Evolutionary conservation across 2,329 filamentous ascomycete species (phyloP), one percentile per base, ranked within the genome.

Genomic region (Hypocreales sp.): DNA sequence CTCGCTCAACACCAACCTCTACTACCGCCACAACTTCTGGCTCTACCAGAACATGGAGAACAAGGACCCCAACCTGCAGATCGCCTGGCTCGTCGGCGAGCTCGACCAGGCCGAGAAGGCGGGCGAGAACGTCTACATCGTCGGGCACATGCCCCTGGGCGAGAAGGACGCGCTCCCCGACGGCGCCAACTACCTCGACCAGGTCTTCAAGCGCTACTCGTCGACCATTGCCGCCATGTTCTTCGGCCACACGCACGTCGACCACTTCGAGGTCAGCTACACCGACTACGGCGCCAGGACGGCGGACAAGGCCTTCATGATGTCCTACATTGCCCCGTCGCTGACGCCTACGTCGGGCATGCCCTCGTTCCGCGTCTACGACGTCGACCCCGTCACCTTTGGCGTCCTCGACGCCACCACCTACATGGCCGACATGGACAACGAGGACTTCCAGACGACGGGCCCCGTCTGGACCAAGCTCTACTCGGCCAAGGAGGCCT

Each of bases 1-100:
- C 41, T 68, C 65, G 5, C 49, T 72, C 36, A 71, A 67, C 48
- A 70, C 63, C 15, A 67, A 71, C 39, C 42, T 71, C 31, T 70
- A 62, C 47, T 72, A 72, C 44, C 56, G 53, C 12, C 47, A 58
- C 31, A 72, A 73, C 47, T 66, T 61, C 41, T 67, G 60, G 51
- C 40, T 65, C 20, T 72, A 67, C 38, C 51, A 60, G 34, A 51
- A 60, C 19, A 30, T 27, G 19, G 25, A 51, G 54, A 2, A 62
- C 61, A 51, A 43, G 12, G 66, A 71, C 38, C 65, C 64, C 3
- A 56, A 56, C 39, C 51, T 52, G 9, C 60, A 70, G 40, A 50
- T 72, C 4, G 46, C 53, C 11, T 72, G 67, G 62, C 51, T 73
- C 7, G 59, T 66, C 5, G 29, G 38, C 4, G 61, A 73, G 38